phyloP scores from a whole-genome alignment of 2,329 filamentous ascomycete species.

The Neonectria magnoliae region DNA sequence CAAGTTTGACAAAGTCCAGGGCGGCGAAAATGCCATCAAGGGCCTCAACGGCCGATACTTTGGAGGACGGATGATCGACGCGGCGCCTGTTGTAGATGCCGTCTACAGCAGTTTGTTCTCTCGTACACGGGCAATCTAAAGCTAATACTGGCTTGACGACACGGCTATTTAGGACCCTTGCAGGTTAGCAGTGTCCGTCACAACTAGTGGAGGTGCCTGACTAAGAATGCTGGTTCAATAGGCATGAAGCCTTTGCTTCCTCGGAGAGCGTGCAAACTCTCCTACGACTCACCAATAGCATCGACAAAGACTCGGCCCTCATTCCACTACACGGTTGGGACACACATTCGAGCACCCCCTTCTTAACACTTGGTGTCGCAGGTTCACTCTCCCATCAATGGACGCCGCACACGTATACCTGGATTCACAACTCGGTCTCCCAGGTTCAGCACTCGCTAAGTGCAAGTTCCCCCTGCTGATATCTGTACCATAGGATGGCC shows the following conservation, averaged over 20 bases:
- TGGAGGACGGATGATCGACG: slow-evolving; percentile 90
- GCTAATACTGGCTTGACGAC: slow-evolving; percentile 63
- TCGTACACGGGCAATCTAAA: slow-evolving; percentile 82
- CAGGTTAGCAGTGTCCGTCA: slow-evolving; percentile 49
- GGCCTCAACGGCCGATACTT: slow-evolving; percentile 97
- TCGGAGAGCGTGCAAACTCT: slow-evolving; percentile 30
- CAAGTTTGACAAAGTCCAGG: slow-evolving; percentile 95
- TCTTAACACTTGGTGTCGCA: slow-evolving; percentile 43
- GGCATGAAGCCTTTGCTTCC: slow-evolving; percentile 41
- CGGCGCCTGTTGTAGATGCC: slow-evolving; percentile 95
- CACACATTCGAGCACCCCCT: background rate
- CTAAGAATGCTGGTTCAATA: slow-evolving; percentile 43
- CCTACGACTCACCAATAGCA: slow-evolving; percentile 16
- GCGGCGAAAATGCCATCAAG: slow-evolving; percentile 97
- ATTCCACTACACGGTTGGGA: slow-evolving; percentile 4
- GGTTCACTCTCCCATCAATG: slow-evolving; percentile 33
- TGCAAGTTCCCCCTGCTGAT: slow-evolving; percentile 43
- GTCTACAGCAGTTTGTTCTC: slow-evolving; percentile 98
- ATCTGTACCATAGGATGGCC: slow-evolving; percentile 45
- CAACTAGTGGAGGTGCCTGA: slow-evolving; percentile 37
- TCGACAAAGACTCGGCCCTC: slow-evolving; percentile 14
- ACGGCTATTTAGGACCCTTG: slow-evolving; percentile 59
- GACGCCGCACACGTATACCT: slow-evolving; percentile 27
- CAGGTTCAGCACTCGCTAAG: slow-evolving; percentile 44
- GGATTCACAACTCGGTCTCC: slow-evolving; percentile 30